Evolutionary conservation across 441 rosid genomes (phyloP), one percentile per base, ranked within the genome.

Genomic region (Kokia cookei): DNA sequence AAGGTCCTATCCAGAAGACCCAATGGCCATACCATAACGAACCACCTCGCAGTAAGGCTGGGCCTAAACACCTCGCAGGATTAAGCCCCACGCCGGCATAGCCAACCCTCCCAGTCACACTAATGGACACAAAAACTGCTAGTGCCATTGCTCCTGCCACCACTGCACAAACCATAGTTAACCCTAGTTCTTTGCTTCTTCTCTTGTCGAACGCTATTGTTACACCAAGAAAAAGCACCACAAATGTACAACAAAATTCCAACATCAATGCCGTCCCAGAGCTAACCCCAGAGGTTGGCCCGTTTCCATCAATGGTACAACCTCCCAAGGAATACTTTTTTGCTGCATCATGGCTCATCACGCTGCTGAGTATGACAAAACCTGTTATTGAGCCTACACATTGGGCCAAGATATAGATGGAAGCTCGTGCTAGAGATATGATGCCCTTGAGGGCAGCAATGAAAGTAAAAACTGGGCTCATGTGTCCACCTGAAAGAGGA

Each of bases 1-100:
- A 48, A 14, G 90, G 85, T 2, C 91, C 89, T 0, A 77, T 48
- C 91, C 89, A 88, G 22, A 83, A 88, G 4, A 88, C 87, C 88
- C 86, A 84, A 62, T 82, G 89, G 4, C 86, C 89, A 26, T 80
- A 8, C 92, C 92, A 85, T 50, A 88, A 69, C 1, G 63, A 24
- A 42, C 84, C 88, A 2, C 87, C 87, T 40, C 40, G 65, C 51
- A 86, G 6, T 64, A 88, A 17, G 3, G 90, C 87, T n/a, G 67
- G 67, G 0, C 67, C 67, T 63, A 63, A 37, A 24, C 67, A 63
- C 48, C 47, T 63, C 17, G 67, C 67, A 3, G 67, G 67, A 37
- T 63, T 63, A 63, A 63, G 67, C 24, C 67, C 67, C 27, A 76
- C 89, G 0, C 89, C 90, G 0, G 71, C 82, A 59, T 85, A 88